Percentiles rank a stretch among this genome's conserved stretches.
phyloP scores from a whole-genome alignment of 1,284 basidiomycete genomes.

The Apiotrichum sp. region DNA sequence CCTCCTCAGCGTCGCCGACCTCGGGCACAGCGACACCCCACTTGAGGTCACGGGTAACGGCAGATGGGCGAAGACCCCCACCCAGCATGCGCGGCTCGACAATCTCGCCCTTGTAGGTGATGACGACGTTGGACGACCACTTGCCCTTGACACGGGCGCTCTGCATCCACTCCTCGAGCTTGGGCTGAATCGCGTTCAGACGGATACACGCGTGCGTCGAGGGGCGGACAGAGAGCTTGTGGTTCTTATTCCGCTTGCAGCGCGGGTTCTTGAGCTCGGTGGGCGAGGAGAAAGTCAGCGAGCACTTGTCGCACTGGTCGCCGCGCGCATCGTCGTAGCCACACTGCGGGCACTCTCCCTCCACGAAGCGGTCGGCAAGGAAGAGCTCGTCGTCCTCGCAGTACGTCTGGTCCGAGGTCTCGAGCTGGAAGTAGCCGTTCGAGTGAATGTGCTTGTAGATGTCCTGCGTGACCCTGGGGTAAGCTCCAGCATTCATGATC shows the following conservation, averaged over 20 bases:
- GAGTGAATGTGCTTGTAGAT: conserved; percentile 77
- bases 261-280: conserved; percentile 92
- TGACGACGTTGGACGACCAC: conserved; percentile 89
- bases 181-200: conserved; percentile 75
- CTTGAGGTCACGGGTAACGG: conserved; percentile 86
- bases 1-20: conserved; percentile 61
- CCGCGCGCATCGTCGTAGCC: conserved; percentile 88
- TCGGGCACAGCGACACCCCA: conserved; percentile 94
- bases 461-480: conserved; percentile 72
- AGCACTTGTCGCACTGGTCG: conserved; percentile 96
- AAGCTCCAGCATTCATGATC: conserved; percentile 8
- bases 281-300: conserved; percentile 80
- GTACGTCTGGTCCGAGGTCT: conserved; percentile 84
- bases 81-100: conserved; percentile 84
- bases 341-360: conserved; percentile 89
- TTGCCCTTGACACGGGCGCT: conserved; percentile 69
- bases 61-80: conserved; percentile 74
- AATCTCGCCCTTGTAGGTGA: conserved; percentile 77
- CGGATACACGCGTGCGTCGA: conserved; percentile 95
- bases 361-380: conserved; percentile 89
- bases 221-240: conserved; percentile 64
- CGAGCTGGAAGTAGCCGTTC: conserved; percentile 68
- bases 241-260: conserved; percentile 79
- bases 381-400: conserved; percentile 90
- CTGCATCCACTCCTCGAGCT: conserved; percentile 83